Percentiles rank a stretch among this genome's conserved stretches.
Conservation (phyloP, 1,139 yeast genomes). For the Lizanozyma gosingica region DNA sequence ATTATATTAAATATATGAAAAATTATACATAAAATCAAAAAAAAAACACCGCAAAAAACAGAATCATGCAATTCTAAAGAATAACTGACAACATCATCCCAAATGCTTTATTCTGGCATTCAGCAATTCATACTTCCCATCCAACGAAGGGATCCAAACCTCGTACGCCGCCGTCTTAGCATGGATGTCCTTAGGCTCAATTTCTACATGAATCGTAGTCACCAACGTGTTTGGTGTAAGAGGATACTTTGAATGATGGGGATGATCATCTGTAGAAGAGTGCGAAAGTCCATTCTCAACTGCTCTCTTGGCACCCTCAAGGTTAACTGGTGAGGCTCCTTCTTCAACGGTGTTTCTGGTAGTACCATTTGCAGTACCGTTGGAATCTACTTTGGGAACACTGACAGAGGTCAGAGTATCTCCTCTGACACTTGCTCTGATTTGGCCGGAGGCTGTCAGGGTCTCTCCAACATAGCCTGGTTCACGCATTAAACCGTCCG, state of each 20-base stretch:
- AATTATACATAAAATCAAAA: no score
- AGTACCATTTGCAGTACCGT: conserved; percentile 16
- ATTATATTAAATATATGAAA: no score
- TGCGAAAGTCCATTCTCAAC: not conserved
- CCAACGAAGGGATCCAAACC: conserved; percentile 57
- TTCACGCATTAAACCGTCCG: conserved; percentile 4
- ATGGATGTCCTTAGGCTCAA: conserved; percentile 39
- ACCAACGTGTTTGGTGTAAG: conserved; percentile 50
- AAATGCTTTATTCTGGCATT: conserved; percentile 29
- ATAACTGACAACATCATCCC: no score
- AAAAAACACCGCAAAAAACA: no score
- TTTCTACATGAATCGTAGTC: conserved; percentile 67
- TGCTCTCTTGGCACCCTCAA: not conserved
- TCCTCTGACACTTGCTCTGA: conserved; percentile 21
- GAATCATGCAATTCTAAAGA: no score
- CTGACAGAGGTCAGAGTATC: not conserved
- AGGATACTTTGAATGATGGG: conserved; percentile 35
- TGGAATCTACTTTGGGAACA: no score
- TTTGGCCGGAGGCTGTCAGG: not conserved
- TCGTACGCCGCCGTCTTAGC: conserved; percentile 60
- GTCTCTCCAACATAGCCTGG: not conserved
- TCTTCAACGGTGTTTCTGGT: conserved; percentile 17
- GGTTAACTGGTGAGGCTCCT: not conserved
- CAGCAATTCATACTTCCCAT: conserved; percentile 24
- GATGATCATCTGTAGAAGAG: conserved; percentile 8